phyloP scores from a whole-genome alignment of 2,329 filamentous ascomycete species.

The Ceratocystis lukuohia region DNA sequence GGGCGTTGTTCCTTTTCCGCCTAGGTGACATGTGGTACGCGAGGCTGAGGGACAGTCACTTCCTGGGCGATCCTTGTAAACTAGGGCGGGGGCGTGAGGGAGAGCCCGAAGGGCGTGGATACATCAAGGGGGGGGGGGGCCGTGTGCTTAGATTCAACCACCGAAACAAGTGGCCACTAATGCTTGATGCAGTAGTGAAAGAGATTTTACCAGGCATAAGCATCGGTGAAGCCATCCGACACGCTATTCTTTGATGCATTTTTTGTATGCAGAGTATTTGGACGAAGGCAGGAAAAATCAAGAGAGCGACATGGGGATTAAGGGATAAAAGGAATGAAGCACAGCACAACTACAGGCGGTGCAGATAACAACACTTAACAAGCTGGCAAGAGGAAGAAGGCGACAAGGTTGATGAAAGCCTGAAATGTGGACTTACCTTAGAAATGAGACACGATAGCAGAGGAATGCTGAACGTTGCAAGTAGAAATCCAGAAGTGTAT shows the following conservation, averaged over 20 bases:
- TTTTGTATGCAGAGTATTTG: background rate
- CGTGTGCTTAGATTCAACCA: background rate
- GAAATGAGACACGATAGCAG: background rate
- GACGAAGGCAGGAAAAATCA: background rate
- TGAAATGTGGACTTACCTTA: background rate
- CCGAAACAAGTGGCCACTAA: background rate
- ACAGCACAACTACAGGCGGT: background rate
- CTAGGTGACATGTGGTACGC: constrained; percentile 5
- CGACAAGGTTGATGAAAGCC: background rate
- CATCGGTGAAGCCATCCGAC: constrained; percentile 1
- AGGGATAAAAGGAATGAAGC: background rate
- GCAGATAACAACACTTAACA: constrained; percentile 1
- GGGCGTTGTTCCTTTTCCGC: background rate
- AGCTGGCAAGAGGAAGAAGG: background rate
- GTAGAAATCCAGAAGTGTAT: background rate
- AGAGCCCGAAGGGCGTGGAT: background rate
- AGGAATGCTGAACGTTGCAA: background rate
- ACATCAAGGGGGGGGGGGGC: background rate
- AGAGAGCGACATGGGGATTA: background rate
- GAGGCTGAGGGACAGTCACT: constrained; percentile 1
- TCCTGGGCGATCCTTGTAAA: background rate
- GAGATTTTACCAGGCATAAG: background rate
- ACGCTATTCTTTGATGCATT: background rate
- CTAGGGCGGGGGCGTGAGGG: background rate
- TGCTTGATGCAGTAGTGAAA: background rate